Percentiles rank a stretch among this genome's conserved stretches.
phyloP scores from a whole-genome alignment of 73 alveolate genomes.

The Paramecium sonneborni region DNA sequence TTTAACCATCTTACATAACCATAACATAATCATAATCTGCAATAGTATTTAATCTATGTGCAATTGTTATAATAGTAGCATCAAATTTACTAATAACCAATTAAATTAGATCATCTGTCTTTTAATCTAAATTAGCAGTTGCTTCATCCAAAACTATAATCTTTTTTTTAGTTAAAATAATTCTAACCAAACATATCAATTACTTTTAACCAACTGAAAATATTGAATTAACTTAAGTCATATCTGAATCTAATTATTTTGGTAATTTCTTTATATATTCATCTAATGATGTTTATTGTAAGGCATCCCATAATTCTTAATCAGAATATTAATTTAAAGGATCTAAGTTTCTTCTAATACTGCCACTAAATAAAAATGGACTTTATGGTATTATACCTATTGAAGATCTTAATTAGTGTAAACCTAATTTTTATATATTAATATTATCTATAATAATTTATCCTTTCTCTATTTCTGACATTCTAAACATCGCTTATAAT shows the following conservation, averaged over 20 bases:
- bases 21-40: slow-evolving; percentile 85
- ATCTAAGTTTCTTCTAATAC: slow-evolving; percentile 84
- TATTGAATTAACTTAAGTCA: slow-evolving; percentile 64
- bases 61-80: slow-evolving; percentile 76
- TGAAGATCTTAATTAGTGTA: slow-evolving; percentile 73
- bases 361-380: slow-evolving; percentile 76
- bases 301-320: slow-evolving; percentile 69
- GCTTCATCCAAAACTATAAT: slow-evolving; percentile 79
- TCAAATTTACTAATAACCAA: slow-evolving; percentile 69
- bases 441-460: slow-evolving; percentile 27
- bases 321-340: slow-evolving; percentile 78
- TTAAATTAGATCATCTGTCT: slow-evolving; percentile 71
- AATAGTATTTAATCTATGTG: slow-evolving; percentile 91
- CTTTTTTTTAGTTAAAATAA: slow-evolving; percentile 76
- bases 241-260: slow-evolving; percentile 41
- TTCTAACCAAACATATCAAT: slow-evolving; percentile 80
- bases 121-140: slow-evolving; percentile 75
- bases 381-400: slow-evolving; percentile 81
- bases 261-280: slow-evolving; percentile 53
- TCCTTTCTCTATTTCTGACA: slow-evolving; percentile 74
- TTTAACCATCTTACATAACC: slow-evolving; percentile 88
- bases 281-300: slow-evolving; percentile 67
- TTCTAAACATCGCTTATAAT: slow-evolving; percentile 85
- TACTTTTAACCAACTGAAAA: slow-evolving; percentile 76
- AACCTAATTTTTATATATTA: slow-evolving; percentile 63